Evolutionary conservation across 257 asterid species (phyloP).

Genomic region (Handroanthus guayacan): DNA sequence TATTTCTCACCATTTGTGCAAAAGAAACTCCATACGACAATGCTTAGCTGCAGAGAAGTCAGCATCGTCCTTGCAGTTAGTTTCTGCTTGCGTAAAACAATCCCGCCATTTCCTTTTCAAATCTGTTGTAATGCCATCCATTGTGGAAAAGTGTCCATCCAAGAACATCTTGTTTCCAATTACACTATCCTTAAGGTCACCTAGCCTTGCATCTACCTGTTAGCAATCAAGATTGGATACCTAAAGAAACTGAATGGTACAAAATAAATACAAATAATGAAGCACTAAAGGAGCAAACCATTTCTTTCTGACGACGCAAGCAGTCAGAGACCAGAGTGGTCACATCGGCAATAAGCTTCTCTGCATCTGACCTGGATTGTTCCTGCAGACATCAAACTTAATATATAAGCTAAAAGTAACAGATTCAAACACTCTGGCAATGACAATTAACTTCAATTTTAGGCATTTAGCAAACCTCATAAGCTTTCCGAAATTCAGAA

Average conservation of each 20-base stretch:
- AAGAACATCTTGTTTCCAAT: slow-evolving; percentile 56
- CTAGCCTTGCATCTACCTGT: slow-evolving; percentile 73
- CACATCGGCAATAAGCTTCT: slow-evolving; percentile 75
- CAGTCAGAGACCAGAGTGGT: slow-evolving; percentile 66
- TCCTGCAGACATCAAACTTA: slow-evolving; percentile 52
- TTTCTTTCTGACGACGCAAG: slow-evolving; percentile 73
- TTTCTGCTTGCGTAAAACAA: slow-evolving; percentile 59
- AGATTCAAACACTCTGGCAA: background rate
- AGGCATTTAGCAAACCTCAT: slow-evolving; percentile 53
- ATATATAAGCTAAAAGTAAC: slow-evolving; percentile 23
- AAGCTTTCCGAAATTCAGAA: slow-evolving; percentile 68
- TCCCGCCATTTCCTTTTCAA: slow-evolving; percentile 88
- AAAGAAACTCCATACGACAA: slow-evolving; percentile 74
- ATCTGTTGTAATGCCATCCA: slow-evolving; percentile 70
- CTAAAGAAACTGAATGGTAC: background rate
- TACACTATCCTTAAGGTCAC: slow-evolving; percentile 58
- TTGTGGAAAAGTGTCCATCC: slow-evolving; percentile 63
- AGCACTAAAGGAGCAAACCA: slow-evolving; percentile 49
- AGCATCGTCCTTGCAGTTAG: slow-evolving; percentile 57
- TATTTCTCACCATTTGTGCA: slow-evolving; percentile 62
- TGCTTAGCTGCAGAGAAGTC: slow-evolving; percentile 77
- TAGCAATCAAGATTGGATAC: slow-evolving; percentile 22
- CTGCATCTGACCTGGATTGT: slow-evolving; percentile 62
- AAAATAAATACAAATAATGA: background rate
- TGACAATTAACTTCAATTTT: background rate